phyloP scores from a whole-genome alignment of 805 yeast genomes.

The Candida odintsovae region DNA sequence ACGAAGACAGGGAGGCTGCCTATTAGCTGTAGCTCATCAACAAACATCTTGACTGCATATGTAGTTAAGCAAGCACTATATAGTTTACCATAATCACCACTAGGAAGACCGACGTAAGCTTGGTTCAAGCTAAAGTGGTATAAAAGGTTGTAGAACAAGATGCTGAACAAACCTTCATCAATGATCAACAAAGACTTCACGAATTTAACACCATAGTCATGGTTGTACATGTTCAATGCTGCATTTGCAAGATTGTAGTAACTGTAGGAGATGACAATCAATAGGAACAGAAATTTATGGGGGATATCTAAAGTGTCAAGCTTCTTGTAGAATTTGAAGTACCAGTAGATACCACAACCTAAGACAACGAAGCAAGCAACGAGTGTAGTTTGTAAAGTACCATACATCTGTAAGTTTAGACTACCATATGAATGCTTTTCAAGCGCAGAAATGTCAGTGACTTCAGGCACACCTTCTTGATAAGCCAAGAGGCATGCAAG shows the following conservation, averaged over 20 bases:
- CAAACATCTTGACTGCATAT: not conserved
- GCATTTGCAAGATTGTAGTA: not conserved
- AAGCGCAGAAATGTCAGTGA: slow-evolving; percentile 3
- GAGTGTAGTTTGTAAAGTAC: not conserved
- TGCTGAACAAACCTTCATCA: not conserved
- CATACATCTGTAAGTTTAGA: not conserved
- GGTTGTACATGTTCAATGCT: not conserved
- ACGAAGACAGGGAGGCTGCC: not conserved
- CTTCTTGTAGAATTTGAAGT: not conserved
- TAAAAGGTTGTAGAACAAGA: not conserved
- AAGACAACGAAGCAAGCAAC: not conserved
- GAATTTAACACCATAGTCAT: not conserved
- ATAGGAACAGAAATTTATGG: not conserved
- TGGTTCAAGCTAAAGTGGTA: not conserved
- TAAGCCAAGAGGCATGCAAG: slow-evolving; percentile 9
- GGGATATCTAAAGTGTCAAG: not conserved
- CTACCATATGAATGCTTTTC: slow-evolving; percentile 10
- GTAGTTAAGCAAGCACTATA: not conserved
- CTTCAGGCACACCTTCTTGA: slow-evolving; percentile 9
- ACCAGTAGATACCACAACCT: not conserved
- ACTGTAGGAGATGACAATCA: not conserved
- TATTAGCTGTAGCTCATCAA: not conserved
- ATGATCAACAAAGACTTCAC: not conserved
- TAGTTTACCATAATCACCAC: not conserved
- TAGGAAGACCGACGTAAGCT: not conserved